Evolutionary conservation across 2,329 filamentous ascomycete genomes (phyloP).

Genomic region (Alternaria burnsii): DNA sequence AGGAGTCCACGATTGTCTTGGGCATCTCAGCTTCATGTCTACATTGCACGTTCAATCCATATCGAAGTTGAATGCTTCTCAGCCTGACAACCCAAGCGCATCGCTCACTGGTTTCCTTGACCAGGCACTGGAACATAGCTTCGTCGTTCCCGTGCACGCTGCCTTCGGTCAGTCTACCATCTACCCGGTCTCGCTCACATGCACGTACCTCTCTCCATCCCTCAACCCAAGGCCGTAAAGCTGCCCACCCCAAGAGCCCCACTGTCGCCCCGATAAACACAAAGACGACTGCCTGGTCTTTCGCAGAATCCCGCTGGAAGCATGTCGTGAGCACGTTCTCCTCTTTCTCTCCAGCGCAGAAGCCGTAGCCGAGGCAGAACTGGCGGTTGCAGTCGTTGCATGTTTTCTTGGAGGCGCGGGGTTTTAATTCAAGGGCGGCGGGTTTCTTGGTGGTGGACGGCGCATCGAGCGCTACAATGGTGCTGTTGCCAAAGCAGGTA

Average conservation of each 20-base stretch:
- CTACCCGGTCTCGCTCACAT: not conserved
- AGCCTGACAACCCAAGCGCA: not conserved
- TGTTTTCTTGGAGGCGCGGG: conserved; percentile 55
- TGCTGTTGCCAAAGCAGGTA: conserved; percentile 72
- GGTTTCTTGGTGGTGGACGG: conserved; percentile 42
- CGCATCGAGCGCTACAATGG: conserved; percentile 70
- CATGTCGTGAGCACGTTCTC: conserved; percentile 72
- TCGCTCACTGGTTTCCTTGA: conserved; percentile 29
- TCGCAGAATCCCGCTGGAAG: conserved; percentile 73
- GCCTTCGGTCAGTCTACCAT: conserved; percentile 6
- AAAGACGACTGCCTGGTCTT: conserved; percentile 71
- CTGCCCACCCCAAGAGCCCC: conserved; percentile 67
- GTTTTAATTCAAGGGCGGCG: conserved; percentile 21
- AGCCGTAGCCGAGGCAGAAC: conserved; percentile 70
- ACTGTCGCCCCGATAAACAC: conserved; percentile 72
- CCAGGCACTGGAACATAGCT: conserved; percentile 62
- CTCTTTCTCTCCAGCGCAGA: conserved; percentile 68
- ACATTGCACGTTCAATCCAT: conserved; percentile 26
- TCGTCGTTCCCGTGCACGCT: conserved; percentile 59
- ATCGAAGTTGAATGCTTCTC: conserved; percentile 1
- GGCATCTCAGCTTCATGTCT: conserved; percentile 41
- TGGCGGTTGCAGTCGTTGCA: conserved; percentile 74
- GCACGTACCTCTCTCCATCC: conserved; percentile 62
- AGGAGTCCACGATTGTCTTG: conserved; percentile 29
- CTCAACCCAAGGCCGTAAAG: conserved; percentile 66